Evolutionary conservation across 2,329 filamentous ascomycete genomes (phyloP).

Genomic region (Aureobasidium sp.): DNA sequence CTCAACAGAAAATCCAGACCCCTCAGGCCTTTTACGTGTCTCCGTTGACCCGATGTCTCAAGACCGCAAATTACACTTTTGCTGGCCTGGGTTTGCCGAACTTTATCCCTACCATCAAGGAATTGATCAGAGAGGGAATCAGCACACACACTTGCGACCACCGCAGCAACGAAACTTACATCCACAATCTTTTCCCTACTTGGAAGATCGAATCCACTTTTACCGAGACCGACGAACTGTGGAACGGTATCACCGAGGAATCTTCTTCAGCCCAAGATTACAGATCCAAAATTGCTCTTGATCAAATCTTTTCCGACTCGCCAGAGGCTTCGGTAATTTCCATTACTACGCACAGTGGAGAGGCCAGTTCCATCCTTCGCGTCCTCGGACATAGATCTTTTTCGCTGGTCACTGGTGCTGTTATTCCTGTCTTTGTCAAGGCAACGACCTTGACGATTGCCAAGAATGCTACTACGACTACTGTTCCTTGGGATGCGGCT

Average conservation of each 20-base stretch:
- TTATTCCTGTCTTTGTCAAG: constrained; percentile 61
- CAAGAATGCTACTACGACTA: constrained; percentile 27
- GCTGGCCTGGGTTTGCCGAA: constrained; percentile 45
- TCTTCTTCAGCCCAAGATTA: constrained; percentile 45
- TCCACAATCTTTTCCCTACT: constrained; percentile 46
- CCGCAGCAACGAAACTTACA: constrained; percentile 49
- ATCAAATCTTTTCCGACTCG: constrained; percentile 47
- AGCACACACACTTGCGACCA: constrained; percentile 62
- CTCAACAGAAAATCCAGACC: constrained; percentile 48
- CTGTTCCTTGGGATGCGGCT: constrained; percentile 27
- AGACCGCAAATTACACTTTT: constrained; percentile 59
- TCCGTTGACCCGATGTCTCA: constrained; percentile 56
- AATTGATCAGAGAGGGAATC: constrained; percentile 59
- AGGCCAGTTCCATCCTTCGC: constrained; percentile 45
- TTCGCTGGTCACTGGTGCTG: constrained; percentile 56
- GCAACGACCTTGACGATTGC: constrained; percentile 40
- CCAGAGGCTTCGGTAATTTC: constrained; percentile 48
- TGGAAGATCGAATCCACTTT: constrained; percentile 56
- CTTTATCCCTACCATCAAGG: constrained; percentile 57
- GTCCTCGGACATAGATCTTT: constrained; percentile 58
- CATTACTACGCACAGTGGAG: constrained; percentile 55
- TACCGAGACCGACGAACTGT: constrained; percentile 50
- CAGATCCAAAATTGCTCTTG: constrained; percentile 45
- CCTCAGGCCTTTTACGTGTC: constrained; percentile 60
- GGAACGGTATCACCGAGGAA: constrained; percentile 46